Evolutionary conservation across 2,329 filamentous ascomycete species (phyloP), one percentile per base, ranked within the genome.

Genomic region (Penicillium vulpinum): DNA sequence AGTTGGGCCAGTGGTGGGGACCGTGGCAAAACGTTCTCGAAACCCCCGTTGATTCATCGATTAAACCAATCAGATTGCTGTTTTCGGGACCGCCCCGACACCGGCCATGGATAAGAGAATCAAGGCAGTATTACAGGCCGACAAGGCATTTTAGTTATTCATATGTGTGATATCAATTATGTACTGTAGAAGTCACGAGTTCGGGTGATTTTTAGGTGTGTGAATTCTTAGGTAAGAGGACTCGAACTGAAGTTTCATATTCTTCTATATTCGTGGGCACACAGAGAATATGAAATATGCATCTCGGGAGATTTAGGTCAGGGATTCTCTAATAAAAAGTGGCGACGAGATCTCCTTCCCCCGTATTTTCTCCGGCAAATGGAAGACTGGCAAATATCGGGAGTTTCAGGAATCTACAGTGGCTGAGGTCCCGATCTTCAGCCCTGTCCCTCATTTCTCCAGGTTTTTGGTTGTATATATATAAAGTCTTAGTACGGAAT

Each of bases 11-110:
- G 48, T 50, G 44, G 57, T 57, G 69, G 67, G 63, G 68, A 67
- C 64, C 68, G 70, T 72, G 70, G 70, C 70, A 69, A 70, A 69
- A 65, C 58, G 59, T 68, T 67, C 67, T 71, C 63, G 67, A 70
- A 67, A 61, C 55, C 43, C 22, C 57, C 50, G 45, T 26, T 39
- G 43, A 56, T 38, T 38, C 43, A 33, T 60, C 61, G 60, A 59
- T 57, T 53, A 59, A 9, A 39, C 46, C 39, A 24, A 26, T 18
- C 41, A 54, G 45, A 51, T 7, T n/a, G n/a, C 40, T 24, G 13
- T 11, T 21, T 3, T 16, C 45, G 45, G 61, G 51, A 62, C 58
- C 56, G 47, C 64, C 62, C 64, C 64, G 64, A 65, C 54, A 68
- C 67, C 68, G 68, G 69, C 63, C 66, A 44, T 59, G 51, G 61